A percentile compares a stretch with the other conserved stretches of the same genome.
These are phyloP conservation scores for Podospora tetraspora DNA, from an alignment of 495 filamentous ascomycete genomes.

Conservation along the genomic window DNA sequence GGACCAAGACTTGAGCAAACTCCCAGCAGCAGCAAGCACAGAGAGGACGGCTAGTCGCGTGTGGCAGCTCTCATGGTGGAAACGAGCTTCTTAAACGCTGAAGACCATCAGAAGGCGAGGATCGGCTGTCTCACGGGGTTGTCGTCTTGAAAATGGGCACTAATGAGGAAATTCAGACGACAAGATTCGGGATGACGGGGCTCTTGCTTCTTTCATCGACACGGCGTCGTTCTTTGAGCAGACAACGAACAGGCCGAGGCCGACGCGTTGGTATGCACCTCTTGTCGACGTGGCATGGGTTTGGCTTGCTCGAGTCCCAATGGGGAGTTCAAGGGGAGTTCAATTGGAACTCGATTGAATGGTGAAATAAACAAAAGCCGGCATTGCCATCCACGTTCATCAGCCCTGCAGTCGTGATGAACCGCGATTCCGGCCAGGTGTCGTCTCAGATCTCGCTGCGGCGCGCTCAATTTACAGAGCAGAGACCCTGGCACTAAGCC, in stretches of 20 bases:
- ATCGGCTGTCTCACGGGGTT: neutral
- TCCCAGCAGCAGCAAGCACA: neutral
- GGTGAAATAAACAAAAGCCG: neutral
- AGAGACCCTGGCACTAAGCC: neutral
- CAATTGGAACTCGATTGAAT: neutral
- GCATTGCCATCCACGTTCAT: neutral
- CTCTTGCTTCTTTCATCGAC: neutral
- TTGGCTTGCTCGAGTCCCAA: neutral
- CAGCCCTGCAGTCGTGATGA: neutral
- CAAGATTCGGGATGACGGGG: neutral
- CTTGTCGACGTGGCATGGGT: neutral
- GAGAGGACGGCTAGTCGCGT: neutral
- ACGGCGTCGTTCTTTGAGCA: neutral
- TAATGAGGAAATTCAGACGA: neutral
- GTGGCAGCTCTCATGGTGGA: neutral
- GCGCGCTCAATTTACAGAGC: neutral
- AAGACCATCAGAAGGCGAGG: neutral
- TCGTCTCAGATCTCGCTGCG: slow-evolving; percentile 1
- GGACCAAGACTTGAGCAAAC: neutral
- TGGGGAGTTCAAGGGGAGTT: neutral
- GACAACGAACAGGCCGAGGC: neutral
- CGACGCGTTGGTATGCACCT: neutral
- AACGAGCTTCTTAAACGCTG: neutral
- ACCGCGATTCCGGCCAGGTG: slow-evolving; percentile 7
- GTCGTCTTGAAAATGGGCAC: neutral